phyloP scores from a whole-genome alignment of 2,329 filamentous ascomycete genomes.

The Corynespora cassiicola region DNA sequence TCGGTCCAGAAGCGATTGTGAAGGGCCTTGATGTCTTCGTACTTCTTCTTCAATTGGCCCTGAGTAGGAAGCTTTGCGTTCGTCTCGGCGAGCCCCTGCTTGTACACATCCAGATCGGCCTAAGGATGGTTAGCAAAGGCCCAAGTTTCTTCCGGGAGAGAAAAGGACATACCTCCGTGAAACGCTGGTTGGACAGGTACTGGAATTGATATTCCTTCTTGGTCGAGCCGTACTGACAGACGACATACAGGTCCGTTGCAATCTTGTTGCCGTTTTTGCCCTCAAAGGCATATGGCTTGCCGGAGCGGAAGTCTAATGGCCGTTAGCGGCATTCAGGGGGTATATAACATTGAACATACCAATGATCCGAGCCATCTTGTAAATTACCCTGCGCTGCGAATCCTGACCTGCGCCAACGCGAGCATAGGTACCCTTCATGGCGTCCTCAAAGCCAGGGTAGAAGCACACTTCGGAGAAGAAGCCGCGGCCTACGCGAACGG shows the following conservation, averaged over 20 bases:
- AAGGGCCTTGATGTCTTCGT: slow-evolving; percentile 79
- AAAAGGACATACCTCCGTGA: slow-evolving; percentile 72
- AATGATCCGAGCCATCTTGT: slow-evolving; percentile 89
- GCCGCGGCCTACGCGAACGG: slow-evolving; percentile 80
- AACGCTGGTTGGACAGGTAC: slow-evolving; percentile 81
- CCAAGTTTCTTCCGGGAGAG: not conserved
- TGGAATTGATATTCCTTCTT: slow-evolving; percentile 89
- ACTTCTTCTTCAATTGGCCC: slow-evolving; percentile 71
- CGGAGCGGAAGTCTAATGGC: slow-evolving; percentile 73
- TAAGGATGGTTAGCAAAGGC: slow-evolving; percentile 50
- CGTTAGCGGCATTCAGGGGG: slow-evolving; percentile 27
- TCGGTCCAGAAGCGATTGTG: slow-evolving; percentile 84
- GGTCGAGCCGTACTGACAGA: slow-evolving; percentile 81
- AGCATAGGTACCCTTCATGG: slow-evolving; percentile 83
- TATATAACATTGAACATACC: slow-evolving; percentile 56
- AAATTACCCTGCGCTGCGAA: slow-evolving; percentile 75
- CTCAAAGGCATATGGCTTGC: slow-evolving; percentile 83
- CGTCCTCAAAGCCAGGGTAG: slow-evolving; percentile 84
- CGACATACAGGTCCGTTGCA: slow-evolving; percentile 84
- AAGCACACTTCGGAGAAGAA: slow-evolving; percentile 93
- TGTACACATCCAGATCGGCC: slow-evolving; percentile 82
- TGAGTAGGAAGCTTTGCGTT: slow-evolving; percentile 77
- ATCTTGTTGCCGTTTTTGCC: slow-evolving; percentile 76
- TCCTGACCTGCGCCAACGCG: slow-evolving; percentile 85
- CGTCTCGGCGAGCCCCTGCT: slow-evolving; percentile 72